These are phyloP conservation scores for Rhodomyrtus psidioides DNA, from an alignment of 441 rosid species.

Conservation along the genomic window DNA sequence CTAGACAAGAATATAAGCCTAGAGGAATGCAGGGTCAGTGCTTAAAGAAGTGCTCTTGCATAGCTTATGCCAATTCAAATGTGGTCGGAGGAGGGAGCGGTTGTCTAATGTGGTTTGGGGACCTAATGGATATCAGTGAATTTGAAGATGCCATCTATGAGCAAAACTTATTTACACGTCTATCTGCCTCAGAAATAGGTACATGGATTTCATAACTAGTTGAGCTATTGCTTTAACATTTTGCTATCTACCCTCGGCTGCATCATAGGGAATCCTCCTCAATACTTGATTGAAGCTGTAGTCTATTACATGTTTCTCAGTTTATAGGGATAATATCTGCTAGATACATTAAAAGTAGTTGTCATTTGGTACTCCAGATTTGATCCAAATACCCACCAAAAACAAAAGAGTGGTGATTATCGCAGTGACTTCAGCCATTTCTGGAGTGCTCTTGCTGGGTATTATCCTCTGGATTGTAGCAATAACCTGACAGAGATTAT, in stretches of 20 bases:
- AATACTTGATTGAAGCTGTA: not conserved
- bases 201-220: too few relatives aligned
- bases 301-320: not conserved
- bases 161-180: not conserved
- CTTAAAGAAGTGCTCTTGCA: not conserved
- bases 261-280: not conserved
- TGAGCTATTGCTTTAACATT: too few relatives aligned
- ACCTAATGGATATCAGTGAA: not conserved
- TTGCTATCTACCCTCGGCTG: too few relatives aligned
- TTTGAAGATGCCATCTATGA: too few relatives aligned
- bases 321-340: not conserved
- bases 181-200: not conserved
- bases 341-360: not conserved
- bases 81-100: not conserved
- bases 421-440: not conserved
- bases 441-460: not conserved
- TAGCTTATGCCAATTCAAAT: not conserved
- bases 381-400: not conserved
- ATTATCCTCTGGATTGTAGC: not conserved
- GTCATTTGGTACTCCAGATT: not conserved
- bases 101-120: not conserved
- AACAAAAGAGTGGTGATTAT: not conserved
- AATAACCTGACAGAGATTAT: not conserved
- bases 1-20: not conserved
- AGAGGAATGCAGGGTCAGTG: not conserved